Percentiles rank a stretch among this genome's conserved stretches.
These are phyloP conservation scores for Porpolomopsis calyptriformis DNA, from an alignment of 768 basidiomycete genomes.

Conservation along the genomic window DNA sequence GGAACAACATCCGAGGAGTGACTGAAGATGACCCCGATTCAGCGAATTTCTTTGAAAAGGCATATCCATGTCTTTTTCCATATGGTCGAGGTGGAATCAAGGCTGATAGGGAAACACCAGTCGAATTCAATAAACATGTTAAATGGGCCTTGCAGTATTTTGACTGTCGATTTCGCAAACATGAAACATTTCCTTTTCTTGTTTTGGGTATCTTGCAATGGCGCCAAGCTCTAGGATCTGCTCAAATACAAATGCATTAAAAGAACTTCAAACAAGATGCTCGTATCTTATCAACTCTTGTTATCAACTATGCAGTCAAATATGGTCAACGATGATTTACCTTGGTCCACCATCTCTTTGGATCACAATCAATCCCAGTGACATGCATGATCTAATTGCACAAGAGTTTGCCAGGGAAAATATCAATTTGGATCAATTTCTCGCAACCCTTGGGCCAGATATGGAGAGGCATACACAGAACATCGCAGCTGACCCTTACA, in stretches of 20 bases:
- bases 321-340: slow-evolving; percentile 26
- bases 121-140: not conserved
- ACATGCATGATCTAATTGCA: slow-evolving; percentile 33
- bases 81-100: not conserved
- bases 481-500: slow-evolving; percentile 30
- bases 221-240: not conserved
- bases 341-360: slow-evolving; percentile 27
- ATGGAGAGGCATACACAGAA: slow-evolving; percentile 11
- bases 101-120: not conserved
- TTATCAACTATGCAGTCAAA: slow-evolving; percentile 17
- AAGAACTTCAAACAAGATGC: not conserved
- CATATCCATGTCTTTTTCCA: not conserved
- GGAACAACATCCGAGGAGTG: slow-evolving; percentile 7
- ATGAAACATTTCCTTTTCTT: not conserved
- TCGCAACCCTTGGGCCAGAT: slow-evolving; percentile 16
- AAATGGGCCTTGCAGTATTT: not conserved
- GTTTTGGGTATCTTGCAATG: not conserved
- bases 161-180: not conserved
- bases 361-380: slow-evolving; percentile 33
- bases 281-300: slow-evolving; percentile 5
- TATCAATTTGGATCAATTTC: slow-evolving; percentile 33
- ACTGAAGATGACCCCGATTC: slow-evolving; percentile 3
- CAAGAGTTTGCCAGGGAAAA: slow-evolving; percentile 33
- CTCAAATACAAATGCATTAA: not conserved
- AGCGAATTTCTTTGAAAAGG: slow-evolving; percentile 6